phyloP scores from a whole-genome alignment of 163 green algal genomes.

The Picocystis sp. region DNA sequence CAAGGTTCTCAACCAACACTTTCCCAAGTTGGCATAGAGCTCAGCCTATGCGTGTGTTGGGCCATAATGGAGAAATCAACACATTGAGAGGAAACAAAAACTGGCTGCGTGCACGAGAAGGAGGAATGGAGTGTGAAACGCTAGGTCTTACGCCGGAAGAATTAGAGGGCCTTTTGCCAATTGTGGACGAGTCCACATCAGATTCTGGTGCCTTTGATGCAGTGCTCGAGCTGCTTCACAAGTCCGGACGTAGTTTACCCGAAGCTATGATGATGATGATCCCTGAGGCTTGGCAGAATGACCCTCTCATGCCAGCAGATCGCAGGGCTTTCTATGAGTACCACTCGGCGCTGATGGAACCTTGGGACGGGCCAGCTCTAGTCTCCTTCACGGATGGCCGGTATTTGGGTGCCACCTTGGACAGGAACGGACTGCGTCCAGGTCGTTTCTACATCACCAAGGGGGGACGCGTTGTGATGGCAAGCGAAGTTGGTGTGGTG shows the following conservation, averaged over 20 bases:
- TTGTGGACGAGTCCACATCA: conserved; percentile 58
- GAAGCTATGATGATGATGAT: conserved; percentile 94
- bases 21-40: conserved; percentile 80
- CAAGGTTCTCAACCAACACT: conserved; percentile 91
- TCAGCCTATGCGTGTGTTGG: conserved; percentile 84
- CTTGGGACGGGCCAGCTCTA: conserved; percentile 87
- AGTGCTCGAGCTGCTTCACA: conserved; percentile 77
- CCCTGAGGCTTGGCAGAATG: conserved; percentile 61
- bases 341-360: conserved; percentile 80
- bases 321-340: conserved; percentile 82
- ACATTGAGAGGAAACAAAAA: conserved; percentile 81
- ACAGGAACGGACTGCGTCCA: conserved; percentile 84
- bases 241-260: conserved; percentile 26
- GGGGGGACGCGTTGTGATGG: conserved; percentile 62
- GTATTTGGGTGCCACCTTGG: conserved; percentile 82
- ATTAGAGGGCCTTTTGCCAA: conserved; percentile 42
- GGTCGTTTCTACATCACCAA: conserved; percentile 85
- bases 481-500: conserved; percentile 81
- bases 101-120: conserved; percentile 83
- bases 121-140: conserved; percentile 51
- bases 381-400: conserved; percentile 78
- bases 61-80: conserved; percentile 97
- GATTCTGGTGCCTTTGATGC: conserved; percentile 77
- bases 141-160: conserved; percentile 44
- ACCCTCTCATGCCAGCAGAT: conserved; percentile 34